Base-by-base conservation (phyloP, 495 filamentous ascomycete genomes). In the Aspergillus kassunensis region DNA sequence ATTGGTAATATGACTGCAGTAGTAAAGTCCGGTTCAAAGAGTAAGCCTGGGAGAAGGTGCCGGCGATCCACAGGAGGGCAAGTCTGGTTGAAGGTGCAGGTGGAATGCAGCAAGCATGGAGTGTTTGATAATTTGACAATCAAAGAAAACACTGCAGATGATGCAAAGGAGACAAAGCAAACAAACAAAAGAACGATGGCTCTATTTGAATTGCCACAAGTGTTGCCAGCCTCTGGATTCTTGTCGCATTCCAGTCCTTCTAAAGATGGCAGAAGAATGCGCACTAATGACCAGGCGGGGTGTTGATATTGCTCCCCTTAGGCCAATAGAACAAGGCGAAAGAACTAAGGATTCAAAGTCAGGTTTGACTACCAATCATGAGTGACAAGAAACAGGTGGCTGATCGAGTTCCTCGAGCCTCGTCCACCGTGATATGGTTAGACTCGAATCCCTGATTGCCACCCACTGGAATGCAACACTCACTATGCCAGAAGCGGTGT, bases 151-250 rank as follows among this genome's bases (percentile, higher is more conserved):
- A 74, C 59, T 71, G 71, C 69, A 68, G 62, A 70, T 55, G 55
- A 68, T 74, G 71, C 73, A 76, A 74, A 73, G 66, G 58, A 70
- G 62, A 67, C 73, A 74, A 76, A 76, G 66, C 62, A 74, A 74
- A 69, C 71, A 74, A 76, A 76, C 73, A 73, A 73, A 66, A 71
- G 73, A 64, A 55, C 43, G 44, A 65, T 44, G 64, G 58, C 44
- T 55, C 56, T 76, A 72, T 76, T 76, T 76, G 71, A 76, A 74
- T 60, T 55, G 56, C 57, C 49, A 54, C 48, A 21, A 53, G 31
- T 50, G 46, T 23, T 46, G 42, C 71, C 71, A 74, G 71, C 71
- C 73, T 70, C 66, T 57, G 54, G 37, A 65, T 73, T 71, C 58
- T 58, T 39, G 56, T 55, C 46, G 61, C 71, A 74, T 76, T 76